A percentile compares a stretch with the other conserved stretches of the same genome.
Conservation (phyloP, 2,329 filamentous ascomycete species). For the Dactylellina haptotyla region DNA sequence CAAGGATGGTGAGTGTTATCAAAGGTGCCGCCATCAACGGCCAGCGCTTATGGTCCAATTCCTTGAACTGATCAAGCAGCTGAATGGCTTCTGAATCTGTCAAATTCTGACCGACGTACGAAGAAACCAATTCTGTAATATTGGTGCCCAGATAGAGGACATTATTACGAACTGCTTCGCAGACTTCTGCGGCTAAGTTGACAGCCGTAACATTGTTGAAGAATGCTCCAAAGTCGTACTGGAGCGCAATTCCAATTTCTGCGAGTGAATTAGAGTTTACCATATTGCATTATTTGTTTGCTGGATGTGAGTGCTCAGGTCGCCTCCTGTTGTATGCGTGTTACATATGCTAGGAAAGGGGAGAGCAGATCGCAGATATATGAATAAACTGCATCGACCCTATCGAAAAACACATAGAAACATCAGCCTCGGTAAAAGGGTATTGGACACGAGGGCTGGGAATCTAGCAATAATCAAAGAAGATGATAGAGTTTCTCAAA, state of each 20-base stretch:
- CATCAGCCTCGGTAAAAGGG: too few species aligned
- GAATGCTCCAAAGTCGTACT: slow-evolving; percentile 8
- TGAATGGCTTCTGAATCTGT: not conserved
- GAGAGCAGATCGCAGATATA: too few species aligned
- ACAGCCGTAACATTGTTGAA: slow-evolving; percentile 13
- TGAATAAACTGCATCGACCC: too few species aligned
- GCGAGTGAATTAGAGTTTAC: slow-evolving; percentile 8
- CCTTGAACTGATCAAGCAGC: not conserved
- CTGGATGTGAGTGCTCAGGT: too few species aligned
- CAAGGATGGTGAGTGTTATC: slow-evolving; percentile 5
- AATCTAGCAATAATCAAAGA: too few species aligned
- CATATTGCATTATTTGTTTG: too few species aligned
- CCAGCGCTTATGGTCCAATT: slow-evolving; percentile 8
- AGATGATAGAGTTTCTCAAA: too few species aligned
- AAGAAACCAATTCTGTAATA: slow-evolving; percentile 4
- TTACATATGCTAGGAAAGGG: too few species aligned
- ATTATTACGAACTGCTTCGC: not conserved
- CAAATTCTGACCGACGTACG: not conserved
- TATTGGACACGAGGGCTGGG: too few species aligned
- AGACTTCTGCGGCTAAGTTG: not conserved
- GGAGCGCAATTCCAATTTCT: not conserved
- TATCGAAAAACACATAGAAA: too few species aligned
- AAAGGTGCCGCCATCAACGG: slow-evolving; percentile 1
- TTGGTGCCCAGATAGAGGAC: not conserved
- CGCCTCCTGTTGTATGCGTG: too few species aligned